These are phyloP conservation scores for Beta corolliflora DNA, from an alignment of 179 eudicot species.

Conservation along the genomic window DNA sequence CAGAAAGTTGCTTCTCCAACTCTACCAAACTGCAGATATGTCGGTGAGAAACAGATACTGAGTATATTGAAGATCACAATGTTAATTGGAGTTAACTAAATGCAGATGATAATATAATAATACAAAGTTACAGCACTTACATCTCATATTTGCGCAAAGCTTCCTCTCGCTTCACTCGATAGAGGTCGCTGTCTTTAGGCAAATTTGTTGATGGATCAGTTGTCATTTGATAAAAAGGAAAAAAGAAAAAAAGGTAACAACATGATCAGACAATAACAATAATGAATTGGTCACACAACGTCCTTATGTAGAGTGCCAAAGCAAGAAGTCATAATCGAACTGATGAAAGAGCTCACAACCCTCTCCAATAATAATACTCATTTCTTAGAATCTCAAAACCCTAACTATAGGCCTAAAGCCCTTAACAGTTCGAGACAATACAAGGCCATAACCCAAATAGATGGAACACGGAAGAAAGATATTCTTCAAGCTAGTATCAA, in stretches of 20 bases:
- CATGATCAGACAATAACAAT: not conserved
- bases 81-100: not conserved
- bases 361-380: not conserved
- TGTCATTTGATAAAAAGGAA: conserved; percentile 31
- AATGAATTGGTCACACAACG: not conserved
- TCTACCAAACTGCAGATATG: conserved; percentile 52
- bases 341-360: not conserved
- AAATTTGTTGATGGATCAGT: conserved; percentile 46
- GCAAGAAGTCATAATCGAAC: not conserved
- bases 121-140: conserved; percentile 41
- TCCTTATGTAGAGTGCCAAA: not conserved
- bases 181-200: conserved; percentile 62
- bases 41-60: not conserved
- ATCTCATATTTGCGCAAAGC: conserved; percentile 67
- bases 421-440: not conserved
- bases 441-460: too few species aligned
- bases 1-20: conserved; percentile 70
- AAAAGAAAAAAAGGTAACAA: not conserved
- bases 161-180: conserved; percentile 62
- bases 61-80: not conserved
- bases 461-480: not conserved
- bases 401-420: not conserved
- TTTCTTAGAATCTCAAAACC: not conserved
- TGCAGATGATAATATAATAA: not conserved
- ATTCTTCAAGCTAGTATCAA: not conserved